Conservation (phyloP, 345 rosid species). For the Microthlaspi erraticum region DNA sequence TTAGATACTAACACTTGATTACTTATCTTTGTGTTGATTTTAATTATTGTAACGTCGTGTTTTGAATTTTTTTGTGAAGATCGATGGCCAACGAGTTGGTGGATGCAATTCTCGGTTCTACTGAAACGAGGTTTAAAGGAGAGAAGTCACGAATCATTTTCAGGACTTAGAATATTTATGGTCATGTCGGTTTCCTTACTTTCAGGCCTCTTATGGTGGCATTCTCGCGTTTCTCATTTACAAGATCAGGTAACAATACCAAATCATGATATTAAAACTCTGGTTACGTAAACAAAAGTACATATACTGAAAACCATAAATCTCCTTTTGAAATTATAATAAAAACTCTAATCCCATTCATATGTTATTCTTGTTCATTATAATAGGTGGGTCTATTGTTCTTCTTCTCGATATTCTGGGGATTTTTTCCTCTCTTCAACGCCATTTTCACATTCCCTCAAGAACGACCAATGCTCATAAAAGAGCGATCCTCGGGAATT, state of each 20-base stretch:
- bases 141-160: slow-evolving; percentile 85
- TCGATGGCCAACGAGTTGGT: slow-evolving; percentile 85
- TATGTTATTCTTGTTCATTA: background rate
- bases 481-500: slow-evolving; percentile 89
- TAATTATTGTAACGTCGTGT: slow-evolving; percentile 28
- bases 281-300: background rate
- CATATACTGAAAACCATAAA: background rate
- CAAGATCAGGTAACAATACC: slow-evolving; percentile 79
- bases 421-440: slow-evolving; percentile 81
- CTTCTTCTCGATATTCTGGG: slow-evolving; percentile 96
- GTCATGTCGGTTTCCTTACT: slow-evolving; percentile 84
- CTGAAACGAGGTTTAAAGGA: slow-evolving; percentile 74
- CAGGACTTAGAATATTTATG: slow-evolving; percentile 79
- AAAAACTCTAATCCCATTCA: no score
- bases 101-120: slow-evolving; percentile 77
- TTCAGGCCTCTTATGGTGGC: slow-evolving; percentile 94
- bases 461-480: slow-evolving; percentile 84
- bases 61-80: slow-evolving; percentile 39
- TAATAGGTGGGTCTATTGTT: slow-evolving; percentile 85
- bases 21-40: slow-evolving; percentile 11
- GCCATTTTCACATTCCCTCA: slow-evolving; percentile 89
- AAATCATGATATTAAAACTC: background rate
- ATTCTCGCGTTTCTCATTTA: slow-evolving; percentile 62
- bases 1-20: background rate
- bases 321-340: background rate